These are phyloP conservation scores for Pseudomonodictys pantanalensis DNA, from an alignment of 495 filamentous ascomycete genomes.

Conservation along the genomic window DNA sequence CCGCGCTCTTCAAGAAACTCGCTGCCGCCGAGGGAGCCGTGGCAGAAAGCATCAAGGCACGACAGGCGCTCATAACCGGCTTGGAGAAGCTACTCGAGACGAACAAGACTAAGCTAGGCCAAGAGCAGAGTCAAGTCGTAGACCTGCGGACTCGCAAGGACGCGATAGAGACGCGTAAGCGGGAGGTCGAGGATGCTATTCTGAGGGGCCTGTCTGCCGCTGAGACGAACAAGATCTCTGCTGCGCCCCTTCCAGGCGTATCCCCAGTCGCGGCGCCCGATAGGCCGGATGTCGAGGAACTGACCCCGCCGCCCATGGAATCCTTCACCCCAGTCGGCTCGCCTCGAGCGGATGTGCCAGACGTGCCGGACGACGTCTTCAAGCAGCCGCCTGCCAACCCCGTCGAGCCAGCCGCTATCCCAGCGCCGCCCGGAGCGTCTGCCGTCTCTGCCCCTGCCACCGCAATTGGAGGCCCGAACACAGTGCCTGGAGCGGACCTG, in stretches of 20 bases:
- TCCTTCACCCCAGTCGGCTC: constrained; percentile 33
- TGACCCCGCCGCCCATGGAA: constrained; percentile 35
- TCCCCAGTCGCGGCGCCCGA: neutral
- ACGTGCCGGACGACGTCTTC: constrained; percentile 25
- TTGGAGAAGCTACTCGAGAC: constrained; percentile 77
- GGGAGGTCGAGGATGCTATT: constrained; percentile 84
- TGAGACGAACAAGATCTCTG: constrained; percentile 18
- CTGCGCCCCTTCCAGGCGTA: constrained; percentile 11
- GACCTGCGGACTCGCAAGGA: constrained; percentile 59
- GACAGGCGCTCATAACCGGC: constrained; percentile 68
- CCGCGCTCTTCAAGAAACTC: constrained; percentile 78
- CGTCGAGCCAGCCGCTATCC: constrained; percentile 13
- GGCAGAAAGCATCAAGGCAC: constrained; percentile 83
- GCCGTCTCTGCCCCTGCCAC: constrained; percentile 5
- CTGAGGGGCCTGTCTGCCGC: constrained; percentile 67
- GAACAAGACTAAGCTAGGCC: constrained; percentile 64
- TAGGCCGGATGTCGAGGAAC: constrained; percentile 21
- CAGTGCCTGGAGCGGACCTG: constrained; percentile 13
- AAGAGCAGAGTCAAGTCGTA: constrained; percentile 62
- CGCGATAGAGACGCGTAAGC: constrained; percentile 71
- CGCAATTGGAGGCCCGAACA: neutral
- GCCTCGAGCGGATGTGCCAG: neutral
- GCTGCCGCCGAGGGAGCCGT: constrained; percentile 90
- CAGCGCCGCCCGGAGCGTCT: neutral
- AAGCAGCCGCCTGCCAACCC: constrained; percentile 1